phyloP scores from a whole-genome alignment of 805 yeast genomes.

The Candida awuae region DNA sequence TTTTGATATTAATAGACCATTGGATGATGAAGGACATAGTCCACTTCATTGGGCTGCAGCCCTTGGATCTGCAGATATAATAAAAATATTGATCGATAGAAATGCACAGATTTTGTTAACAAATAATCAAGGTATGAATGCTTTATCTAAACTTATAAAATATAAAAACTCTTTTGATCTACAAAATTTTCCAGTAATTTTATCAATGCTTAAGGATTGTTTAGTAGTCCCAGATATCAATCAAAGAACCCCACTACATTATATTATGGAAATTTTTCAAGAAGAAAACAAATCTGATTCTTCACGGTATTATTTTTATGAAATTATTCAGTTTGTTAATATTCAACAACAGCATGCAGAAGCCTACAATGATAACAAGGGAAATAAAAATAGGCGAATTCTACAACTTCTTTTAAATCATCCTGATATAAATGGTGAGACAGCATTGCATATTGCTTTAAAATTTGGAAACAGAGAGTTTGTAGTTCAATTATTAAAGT shows the following conservation, averaged over 20 bases:
- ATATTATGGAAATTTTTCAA: conserved; percentile 45
- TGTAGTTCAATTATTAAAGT: conserved; percentile 35
- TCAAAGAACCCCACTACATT: conserved; percentile 69
- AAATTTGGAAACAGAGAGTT: conserved; percentile 42
- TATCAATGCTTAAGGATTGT: conserved; percentile 56
- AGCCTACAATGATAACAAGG: conserved; percentile 12
- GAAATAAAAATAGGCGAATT: conserved; percentile 31
- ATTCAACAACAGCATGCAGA: conserved; percentile 27
- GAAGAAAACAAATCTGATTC: conserved; percentile 39
- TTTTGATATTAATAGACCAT: conserved; percentile 56
- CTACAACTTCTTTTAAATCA: conserved; percentile 59
- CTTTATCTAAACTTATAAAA: conserved; percentile 58
- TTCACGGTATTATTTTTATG: conserved; percentile 45
- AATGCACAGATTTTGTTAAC: conserved; percentile 53
- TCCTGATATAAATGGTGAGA: conserved; percentile 76
- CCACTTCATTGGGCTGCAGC: conserved; percentile 84
- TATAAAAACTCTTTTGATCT: conserved; percentile 68
- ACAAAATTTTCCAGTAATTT: conserved; percentile 48
- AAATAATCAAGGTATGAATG: conserved; percentile 56
- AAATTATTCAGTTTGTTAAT: conserved; percentile 24
- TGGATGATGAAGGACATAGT: conserved; percentile 77
- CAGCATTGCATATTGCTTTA: conserved; percentile 75
- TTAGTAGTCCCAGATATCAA: conserved; percentile 63
- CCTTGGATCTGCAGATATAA: conserved; percentile 57
- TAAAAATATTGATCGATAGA: conserved; percentile 46